A percentile compares a stretch with the other conserved stretches of the same genome.
phyloP scores from a whole-genome alignment of 441 rosid genomes.

The Omphalea diandra region DNA sequence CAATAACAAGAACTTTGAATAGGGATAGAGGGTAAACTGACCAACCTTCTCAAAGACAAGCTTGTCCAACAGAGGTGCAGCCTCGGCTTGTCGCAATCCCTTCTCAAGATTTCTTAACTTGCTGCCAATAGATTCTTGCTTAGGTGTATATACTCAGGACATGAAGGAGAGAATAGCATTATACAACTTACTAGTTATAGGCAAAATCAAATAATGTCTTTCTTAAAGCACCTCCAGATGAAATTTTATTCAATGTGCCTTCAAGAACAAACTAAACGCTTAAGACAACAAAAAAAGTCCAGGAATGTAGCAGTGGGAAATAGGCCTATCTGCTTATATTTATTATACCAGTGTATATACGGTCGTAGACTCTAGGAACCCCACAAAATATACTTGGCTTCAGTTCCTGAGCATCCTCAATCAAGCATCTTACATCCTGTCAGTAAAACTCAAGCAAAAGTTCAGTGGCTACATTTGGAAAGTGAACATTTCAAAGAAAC shows the following conservation, averaged over 20 bases:
- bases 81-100: constrained; percentile 74
- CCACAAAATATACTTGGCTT: constrained; percentile 81
- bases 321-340: not conserved
- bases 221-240: constrained; percentile 61
- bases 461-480: not conserved
- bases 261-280: constrained; percentile 28
- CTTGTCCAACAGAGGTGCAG: constrained; percentile 77
- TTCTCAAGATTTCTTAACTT: constrained; percentile 64
- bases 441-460: not conserved
- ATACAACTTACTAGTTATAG: constrained; percentile 68
- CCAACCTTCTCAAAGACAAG: constrained; percentile 76
- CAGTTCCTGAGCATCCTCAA: constrained; percentile 79
- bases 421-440: constrained; percentile 69
- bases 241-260: constrained; percentile 69
- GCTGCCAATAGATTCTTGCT: constrained; percentile 42
- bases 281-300: not conserved
- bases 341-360: constrained; percentile 66
- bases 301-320: not conserved
- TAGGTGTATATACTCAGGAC: constrained; percentile 11
- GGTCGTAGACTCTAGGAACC: constrained; percentile 90
- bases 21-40: not conserved
- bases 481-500: not conserved
- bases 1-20: not conserved
- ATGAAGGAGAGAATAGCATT: constrained; percentile 11
- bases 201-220: constrained; percentile 69